phyloP scores from a whole-genome alignment of 2,329 filamentous ascomycete species.

The Ceratocystis colombiana region DNA sequence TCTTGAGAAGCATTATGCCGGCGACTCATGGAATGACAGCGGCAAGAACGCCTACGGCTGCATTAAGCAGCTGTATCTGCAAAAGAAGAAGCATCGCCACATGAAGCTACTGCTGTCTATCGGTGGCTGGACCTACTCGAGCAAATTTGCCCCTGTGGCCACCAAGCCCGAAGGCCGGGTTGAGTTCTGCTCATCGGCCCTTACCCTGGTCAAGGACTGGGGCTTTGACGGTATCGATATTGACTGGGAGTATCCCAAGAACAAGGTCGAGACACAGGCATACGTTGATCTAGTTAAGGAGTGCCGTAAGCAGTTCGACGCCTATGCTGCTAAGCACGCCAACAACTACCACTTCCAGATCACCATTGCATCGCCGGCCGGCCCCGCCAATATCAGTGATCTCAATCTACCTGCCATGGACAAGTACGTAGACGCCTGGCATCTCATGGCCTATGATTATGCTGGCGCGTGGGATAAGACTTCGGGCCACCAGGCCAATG shows the following conservation, averaged over 20 bases:
- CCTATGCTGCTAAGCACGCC: slow-evolving; percentile 34
- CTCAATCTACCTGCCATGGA: slow-evolving; percentile 48
- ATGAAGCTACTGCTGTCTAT: slow-evolving; percentile 73
- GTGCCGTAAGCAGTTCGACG: slow-evolving; percentile 38
- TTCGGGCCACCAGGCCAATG: slow-evolving; percentile 60
- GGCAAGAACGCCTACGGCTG: slow-evolving; percentile 64
- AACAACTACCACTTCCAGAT: slow-evolving; percentile 42
- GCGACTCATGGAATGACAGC: slow-evolving; percentile 48
- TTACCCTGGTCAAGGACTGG: slow-evolving; percentile 59
- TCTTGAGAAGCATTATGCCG: slow-evolving; percentile 55
- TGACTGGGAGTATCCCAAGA: slow-evolving; percentile 47
- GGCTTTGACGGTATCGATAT: slow-evolving; percentile 49
- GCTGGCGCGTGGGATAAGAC: slow-evolving; percentile 55
- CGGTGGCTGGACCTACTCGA: slow-evolving; percentile 69
- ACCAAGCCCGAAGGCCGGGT: slow-evolving; percentile 51
- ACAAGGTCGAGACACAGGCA: slow-evolving; percentile 34
- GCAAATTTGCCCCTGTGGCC: slow-evolving; percentile 55
- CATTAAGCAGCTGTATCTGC: slow-evolving; percentile 63
- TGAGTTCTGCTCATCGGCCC: slow-evolving; percentile 58
- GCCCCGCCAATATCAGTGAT: slow-evolving; percentile 39
- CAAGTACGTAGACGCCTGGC: slow-evolving; percentile 47
- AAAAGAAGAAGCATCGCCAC: slow-evolving; percentile 66
- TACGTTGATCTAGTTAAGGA: slow-evolving; percentile 38
- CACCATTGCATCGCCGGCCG: slow-evolving; percentile 43
- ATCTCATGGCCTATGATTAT: slow-evolving; percentile 61